Base-by-base conservation (phyloP, 2,329 filamentous ascomycete genomes). In the Parastagonospora avenae region DNA sequence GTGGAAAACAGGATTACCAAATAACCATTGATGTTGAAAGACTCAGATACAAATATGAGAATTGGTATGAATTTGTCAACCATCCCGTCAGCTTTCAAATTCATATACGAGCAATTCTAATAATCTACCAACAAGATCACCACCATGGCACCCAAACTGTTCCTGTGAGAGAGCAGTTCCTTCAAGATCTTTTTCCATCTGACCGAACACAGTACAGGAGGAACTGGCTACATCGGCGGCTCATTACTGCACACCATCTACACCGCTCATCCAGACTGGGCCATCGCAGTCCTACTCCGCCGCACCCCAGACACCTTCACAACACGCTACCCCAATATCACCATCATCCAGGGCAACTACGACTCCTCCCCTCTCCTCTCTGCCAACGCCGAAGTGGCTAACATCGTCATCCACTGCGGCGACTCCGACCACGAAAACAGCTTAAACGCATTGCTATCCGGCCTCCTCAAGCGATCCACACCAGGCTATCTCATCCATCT, bases 221-320 rank as follows among this genome's bases (percentile, higher is more conserved):
- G 67, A 4, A 81, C 80, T 12, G 80, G 80, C 29, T 83, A 82
- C 60, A 82, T 83, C 41, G 80, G 80, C 5, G 81, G 81, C 29
- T 79, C 81, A 43, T 74, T 76, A 33, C 72, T 83, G n/a, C 77
- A 77, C 52, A 70, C 71, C 4, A 60, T 83, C 31, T 65, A 68
- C 35, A 68, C 76, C 38, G 64, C 73, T 4, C 79, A 82, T 55
- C 78, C 78, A 8, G 75, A 80, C 27, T 80, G 75, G 54, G 62
- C 74, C 38, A 72, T 79, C 52, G 78, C 77, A 2, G 74, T 69
- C 7, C 65, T 82, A 2, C 76, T 81, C 0, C 74, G 79, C 30
- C 74, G 73, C 41, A 19, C 72, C 61, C 37, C 66, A 42, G 27
- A 65, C 73, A 15, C 36, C 31, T 68, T 68, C 57, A 14, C 40